phyloP scores from a whole-genome alignment of 148 eudicot genomes.

The Vaccinium macrocarpon region DNA sequence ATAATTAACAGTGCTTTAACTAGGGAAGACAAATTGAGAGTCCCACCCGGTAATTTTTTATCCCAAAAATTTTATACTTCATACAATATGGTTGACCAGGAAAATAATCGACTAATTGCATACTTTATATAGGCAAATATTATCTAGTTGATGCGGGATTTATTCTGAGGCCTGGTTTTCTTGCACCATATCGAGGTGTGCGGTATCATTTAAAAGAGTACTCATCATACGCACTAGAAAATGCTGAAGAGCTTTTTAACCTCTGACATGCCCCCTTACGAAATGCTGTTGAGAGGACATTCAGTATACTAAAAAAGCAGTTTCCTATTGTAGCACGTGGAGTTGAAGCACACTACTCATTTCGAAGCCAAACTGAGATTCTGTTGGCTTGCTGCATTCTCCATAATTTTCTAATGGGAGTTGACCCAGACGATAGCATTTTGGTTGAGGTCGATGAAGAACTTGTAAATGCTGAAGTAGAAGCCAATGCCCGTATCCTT shows the following conservation, averaged over 20 bases:
- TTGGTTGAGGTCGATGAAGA: constrained; percentile 12
- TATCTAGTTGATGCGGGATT: too few species aligned
- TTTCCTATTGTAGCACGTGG: constrained; percentile 14
- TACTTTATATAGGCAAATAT: too few species aligned
- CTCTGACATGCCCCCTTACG: background rate
- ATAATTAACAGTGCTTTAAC: background rate
- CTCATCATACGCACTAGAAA: too few species aligned
- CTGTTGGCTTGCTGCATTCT: constrained; percentile 15
- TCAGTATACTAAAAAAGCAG: background rate
- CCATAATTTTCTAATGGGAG: constrained; percentile 10
- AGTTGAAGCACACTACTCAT: constrained; percentile 2
- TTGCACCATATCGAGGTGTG: too few species aligned
- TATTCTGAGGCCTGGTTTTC: too few species aligned
- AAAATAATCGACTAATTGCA: too few species aligned
- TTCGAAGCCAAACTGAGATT: background rate
- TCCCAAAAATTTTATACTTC: too few species aligned
- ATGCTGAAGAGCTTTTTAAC: background rate
- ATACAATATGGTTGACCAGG: too few species aligned
- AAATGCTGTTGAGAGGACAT: background rate
- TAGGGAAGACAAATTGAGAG: constrained; percentile 1
- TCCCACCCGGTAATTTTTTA: background rate
- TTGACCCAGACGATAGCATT: background rate
- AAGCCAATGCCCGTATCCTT: background rate
- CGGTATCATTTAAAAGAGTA: too few species aligned
- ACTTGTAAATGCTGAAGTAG: background rate